phyloP scores from a whole-genome alignment of 495 filamentous ascomycete species.

The Umbilicaria muhlenbergii region DNA sequence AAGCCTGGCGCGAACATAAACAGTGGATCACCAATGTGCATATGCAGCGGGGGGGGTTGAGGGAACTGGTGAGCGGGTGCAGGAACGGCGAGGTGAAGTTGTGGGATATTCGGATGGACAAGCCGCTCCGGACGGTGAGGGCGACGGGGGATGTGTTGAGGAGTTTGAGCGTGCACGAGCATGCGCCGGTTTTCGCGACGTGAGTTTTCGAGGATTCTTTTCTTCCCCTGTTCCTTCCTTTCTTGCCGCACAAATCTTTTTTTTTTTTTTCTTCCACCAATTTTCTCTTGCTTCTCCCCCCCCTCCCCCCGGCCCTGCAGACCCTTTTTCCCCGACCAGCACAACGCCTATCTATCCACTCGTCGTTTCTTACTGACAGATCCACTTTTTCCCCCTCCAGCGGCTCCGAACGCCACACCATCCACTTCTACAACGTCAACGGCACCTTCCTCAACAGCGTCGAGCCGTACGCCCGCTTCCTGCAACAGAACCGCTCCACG shows the following conservation, averaged over 20 bases:
- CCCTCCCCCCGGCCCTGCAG: no score
- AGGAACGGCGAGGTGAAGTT: conserved; percentile 84
- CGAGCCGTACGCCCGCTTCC: conserved; percentile 79
- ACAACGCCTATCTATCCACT: no score
- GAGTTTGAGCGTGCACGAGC: conserved; percentile 86
- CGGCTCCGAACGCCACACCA: conserved; percentile 71
- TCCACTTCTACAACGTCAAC: conserved; percentile 85
- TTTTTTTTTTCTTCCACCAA: no score
- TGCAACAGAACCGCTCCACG: conserved; percentile 57
- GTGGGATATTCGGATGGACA: conserved; percentile 86
- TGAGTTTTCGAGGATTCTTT: conserved; percentile 36
- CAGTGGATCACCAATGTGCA: conserved; percentile 92
- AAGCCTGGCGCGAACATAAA: conserved; percentile 88
- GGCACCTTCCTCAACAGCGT: conserved; percentile 59
- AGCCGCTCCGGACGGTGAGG: conserved; percentile 53
- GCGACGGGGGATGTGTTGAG: conserved; percentile 66
- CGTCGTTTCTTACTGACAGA: no score
- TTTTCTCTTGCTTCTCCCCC: background rate
- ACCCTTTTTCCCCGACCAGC: background rate
- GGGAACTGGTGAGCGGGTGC: conserved; percentile 77
- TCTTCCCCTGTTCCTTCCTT: background rate
- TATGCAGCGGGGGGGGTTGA: conserved; percentile 87
- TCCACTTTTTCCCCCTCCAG: no score
- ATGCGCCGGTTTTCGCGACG: conserved; percentile 92
- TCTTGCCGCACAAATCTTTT: background rate